Evolutionary conservation across 306 rosid genomes (phyloP), one percentile per base, ranked within the genome.

Genomic region (Dalbergia oliveri): DNA sequence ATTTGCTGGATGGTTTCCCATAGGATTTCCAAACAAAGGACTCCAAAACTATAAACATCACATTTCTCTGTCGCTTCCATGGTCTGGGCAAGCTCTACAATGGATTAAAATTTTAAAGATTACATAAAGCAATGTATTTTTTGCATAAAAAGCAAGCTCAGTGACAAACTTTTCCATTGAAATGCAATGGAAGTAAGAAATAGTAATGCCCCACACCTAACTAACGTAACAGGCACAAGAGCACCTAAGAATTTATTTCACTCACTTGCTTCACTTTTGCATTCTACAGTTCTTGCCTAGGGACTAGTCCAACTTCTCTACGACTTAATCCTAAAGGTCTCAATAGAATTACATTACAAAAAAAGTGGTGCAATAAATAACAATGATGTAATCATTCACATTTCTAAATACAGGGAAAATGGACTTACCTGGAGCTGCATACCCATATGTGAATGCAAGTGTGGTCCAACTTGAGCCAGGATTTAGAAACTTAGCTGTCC

Each of bases 1-100:
- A 34, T 64, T 23, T 15, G 21, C 23, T 12, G 18, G 69, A 64
- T 64, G 69, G 21, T 64, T 33, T 64, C 69, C 47, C 21, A 64
- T 12, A 33, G 9, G 9, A 64, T 34, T n/a, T 64, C 69, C 2
- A 64, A 14, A n/a, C 11, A 8, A 39, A 64, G 19, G 3, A 33
- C 47, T 34, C 47, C 69, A 34, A 33, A 64, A 4, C 69, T 35
- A 34, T 64, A 64, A 12, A 34, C 45, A 33, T 64, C 47, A 64
- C 11, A 34, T 35, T 33, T 33, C 44, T 64, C 47, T 6, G 41
- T 33, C 11, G 35, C 47, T 64, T 34, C 69, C 19, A 34, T 26
- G 0, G n/a, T 23, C 6, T 60, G 34, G 4, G 66, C 66, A 23
- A 60, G 66, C 16, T 60, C 66, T 33, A 8, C 23, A 64, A 6